These are phyloP conservation scores for Hypoxylon sp. DNA, from an alignment of 2,329 filamentous ascomycete genomes.

Conservation along the genomic window DNA sequence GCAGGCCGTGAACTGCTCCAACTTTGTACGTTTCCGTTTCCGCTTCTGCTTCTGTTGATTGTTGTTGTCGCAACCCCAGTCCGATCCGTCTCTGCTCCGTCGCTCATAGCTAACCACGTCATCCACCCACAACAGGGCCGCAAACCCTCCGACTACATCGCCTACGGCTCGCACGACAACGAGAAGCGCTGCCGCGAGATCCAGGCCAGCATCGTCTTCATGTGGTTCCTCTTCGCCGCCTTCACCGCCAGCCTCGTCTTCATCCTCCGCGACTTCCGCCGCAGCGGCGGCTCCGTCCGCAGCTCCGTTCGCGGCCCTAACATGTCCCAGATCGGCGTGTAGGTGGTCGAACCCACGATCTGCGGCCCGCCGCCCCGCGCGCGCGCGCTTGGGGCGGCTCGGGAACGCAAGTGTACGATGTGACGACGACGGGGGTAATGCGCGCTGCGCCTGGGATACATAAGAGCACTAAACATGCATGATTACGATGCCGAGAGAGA, in stretches of 20 bases:
- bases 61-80: not conserved
- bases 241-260: conserved; percentile 67
- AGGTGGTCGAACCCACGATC: conserved; percentile 35
- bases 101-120: not conserved
- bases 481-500: conserved; percentile 3
- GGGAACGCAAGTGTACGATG: no score
- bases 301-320: conserved; percentile 56
- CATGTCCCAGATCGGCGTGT: conserved; percentile 66
- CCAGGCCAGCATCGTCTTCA: conserved; percentile 76
- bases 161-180: conserved; percentile 65
- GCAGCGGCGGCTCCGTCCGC: conserved; percentile 56
- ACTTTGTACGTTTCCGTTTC: conserved; percentile 54
- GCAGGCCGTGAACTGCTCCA: conserved; percentile 71
- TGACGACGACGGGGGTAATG: conserved; percentile 18
- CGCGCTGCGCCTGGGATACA: not conserved
- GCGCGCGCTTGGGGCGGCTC: no score
- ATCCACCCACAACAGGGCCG: conserved; percentile 46
- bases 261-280: conserved; percentile 60
- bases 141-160: conserved; percentile 62
- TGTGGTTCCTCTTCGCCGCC: conserved; percentile 78
- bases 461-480: conserved; percentile 11
- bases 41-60: not conserved
- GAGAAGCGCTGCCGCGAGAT: conserved; percentile 76
- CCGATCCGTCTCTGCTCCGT: not conserved
- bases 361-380: no score